phyloP scores from a whole-genome alignment of 1,139 yeast species.

The Candida pseudoviswanathii region DNA sequence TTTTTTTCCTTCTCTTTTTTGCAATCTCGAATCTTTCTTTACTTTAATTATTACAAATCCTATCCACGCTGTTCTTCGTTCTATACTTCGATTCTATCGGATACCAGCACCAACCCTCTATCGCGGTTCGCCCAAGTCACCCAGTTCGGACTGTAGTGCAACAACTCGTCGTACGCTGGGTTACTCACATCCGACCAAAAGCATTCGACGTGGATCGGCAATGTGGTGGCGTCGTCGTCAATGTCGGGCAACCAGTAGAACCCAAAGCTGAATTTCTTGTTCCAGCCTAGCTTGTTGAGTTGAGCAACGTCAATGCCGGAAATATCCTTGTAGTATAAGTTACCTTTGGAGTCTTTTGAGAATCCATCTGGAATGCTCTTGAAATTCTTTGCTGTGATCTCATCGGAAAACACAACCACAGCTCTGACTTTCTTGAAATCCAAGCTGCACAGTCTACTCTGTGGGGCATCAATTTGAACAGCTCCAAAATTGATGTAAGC shows the following conservation, averaged over 20 bases:
- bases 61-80: neutral
- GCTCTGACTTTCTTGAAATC: conserved; percentile 38
- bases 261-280: conserved; percentile 58
- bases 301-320: conserved; percentile 65
- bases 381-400: conserved; percentile 35
- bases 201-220: conserved; percentile 64
- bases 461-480: conserved; percentile 56
- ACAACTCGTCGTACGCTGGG: conserved; percentile 71
- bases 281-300: conserved; percentile 67
- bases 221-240: conserved; percentile 33
- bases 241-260: conserved; percentile 80
- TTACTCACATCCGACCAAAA: conserved; percentile 71
- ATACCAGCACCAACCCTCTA: conserved; percentile 65
- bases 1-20: neutral
- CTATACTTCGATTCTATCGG: conserved; percentile 45
- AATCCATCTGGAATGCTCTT: conserved; percentile 50
- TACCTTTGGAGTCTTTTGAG: conserved; percentile 52
- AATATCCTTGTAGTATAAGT: conserved; percentile 52
- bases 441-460: conserved; percentile 65
- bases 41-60: neutral
- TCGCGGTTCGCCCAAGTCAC: conserved; percentile 66
- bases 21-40: neutral
- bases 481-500: conserved; percentile 72
- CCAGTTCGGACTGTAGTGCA: conserved; percentile 64
- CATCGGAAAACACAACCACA: conserved; percentile 6